phyloP scores from a whole-genome alignment of 2,329 filamentous ascomycete species.

The Madurella mycetomatis region DNA sequence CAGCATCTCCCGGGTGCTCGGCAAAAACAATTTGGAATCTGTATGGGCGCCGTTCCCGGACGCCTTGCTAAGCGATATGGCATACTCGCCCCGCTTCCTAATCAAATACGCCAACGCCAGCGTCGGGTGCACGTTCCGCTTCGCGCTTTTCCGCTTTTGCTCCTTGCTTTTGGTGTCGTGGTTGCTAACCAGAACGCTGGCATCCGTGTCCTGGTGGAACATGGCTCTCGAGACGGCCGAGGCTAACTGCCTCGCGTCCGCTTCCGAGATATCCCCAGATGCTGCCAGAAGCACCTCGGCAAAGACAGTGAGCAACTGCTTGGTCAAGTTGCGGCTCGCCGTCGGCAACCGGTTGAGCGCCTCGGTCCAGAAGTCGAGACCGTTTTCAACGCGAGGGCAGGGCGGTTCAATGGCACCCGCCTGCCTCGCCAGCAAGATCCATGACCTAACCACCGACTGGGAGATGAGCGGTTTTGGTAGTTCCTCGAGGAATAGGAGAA shows the following conservation, averaged over 20 bases:
- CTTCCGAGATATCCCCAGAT: slow-evolving; percentile 10
- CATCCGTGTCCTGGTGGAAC: slow-evolving; percentile 21
- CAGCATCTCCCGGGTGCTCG: slow-evolving; percentile 25
- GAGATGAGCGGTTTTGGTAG: slow-evolving; percentile 25
- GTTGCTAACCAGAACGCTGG: not conserved
- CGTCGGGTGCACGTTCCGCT: slow-evolving; percentile 21
- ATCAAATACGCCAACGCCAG: slow-evolving; percentile 26
- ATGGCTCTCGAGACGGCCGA: slow-evolving; percentile 20
- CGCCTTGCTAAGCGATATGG: slow-evolving; percentile 3
- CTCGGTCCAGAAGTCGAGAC: slow-evolving; percentile 27
- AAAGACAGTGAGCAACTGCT: slow-evolving; percentile 23
- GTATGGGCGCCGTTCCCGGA: slow-evolving; percentile 1
- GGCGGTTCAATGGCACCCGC: slow-evolving; percentile 24
- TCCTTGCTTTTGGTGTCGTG: not conserved
- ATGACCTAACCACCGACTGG: slow-evolving; percentile 18
- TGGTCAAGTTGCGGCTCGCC: slow-evolving; percentile 22
- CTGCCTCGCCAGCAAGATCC: slow-evolving; percentile 24
- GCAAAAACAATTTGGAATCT: slow-evolving; percentile 18
- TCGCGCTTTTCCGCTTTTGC: slow-evolving; percentile 7
- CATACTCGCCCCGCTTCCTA: slow-evolving; percentile 24
- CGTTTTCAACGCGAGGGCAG: slow-evolving; percentile 22
- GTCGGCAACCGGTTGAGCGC: slow-evolving; percentile 25
- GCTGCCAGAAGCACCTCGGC: slow-evolving; percentile 20
- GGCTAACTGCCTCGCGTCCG: slow-evolving; percentile 21
- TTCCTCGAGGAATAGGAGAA: slow-evolving; percentile 22